phyloP scores from a whole-genome alignment of 768 basidiomycete species.

The Chalciporus pseudorubinellus region DNA sequence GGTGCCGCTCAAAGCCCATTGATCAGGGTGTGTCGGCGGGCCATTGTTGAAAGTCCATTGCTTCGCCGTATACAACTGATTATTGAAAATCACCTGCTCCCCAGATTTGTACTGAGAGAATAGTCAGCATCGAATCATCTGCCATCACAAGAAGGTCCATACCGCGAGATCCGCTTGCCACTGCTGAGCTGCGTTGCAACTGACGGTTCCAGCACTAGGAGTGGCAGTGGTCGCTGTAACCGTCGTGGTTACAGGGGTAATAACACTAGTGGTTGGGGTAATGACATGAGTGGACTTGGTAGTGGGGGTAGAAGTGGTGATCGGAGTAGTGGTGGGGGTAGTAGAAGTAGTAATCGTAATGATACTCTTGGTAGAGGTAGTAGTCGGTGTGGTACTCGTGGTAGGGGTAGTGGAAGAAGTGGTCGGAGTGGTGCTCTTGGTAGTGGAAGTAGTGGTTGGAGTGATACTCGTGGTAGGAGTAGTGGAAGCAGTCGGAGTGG shows the following conservation, averaged over 20 bases:
- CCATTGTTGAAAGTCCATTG: slow-evolving; percentile 28
- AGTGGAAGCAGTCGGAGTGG: background rate
- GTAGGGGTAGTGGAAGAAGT: background rate
- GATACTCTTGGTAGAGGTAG: too few species aligned
- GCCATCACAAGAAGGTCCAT: background rate
- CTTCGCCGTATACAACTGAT: slow-evolving; percentile 20
- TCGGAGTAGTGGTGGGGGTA: background rate
- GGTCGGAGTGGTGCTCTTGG: background rate
- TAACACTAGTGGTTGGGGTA: background rate
- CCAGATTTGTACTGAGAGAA: slow-evolving; percentile 23
- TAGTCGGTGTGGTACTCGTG: background rate
- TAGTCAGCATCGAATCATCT: background rate
- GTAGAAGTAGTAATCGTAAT: background rate
- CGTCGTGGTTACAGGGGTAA: background rate
- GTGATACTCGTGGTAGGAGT: background rate
- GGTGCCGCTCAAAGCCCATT: slow-evolving; percentile 11
- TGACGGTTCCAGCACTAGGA: background rate
- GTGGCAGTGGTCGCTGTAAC: background rate
- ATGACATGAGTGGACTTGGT: background rate
- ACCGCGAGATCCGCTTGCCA: slow-evolving; percentile 28
- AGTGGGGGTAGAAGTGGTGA: background rate
- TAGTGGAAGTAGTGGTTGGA: too few species aligned
- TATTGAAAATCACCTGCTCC: slow-evolving; percentile 18
- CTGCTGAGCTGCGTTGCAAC: slow-evolving; percentile 17
- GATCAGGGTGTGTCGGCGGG: slow-evolving; percentile 12